Base-by-base conservation (phyloP, 1,284 basidiomycete genomes). In the Phellopilus nigrolimitatus region DNA sequence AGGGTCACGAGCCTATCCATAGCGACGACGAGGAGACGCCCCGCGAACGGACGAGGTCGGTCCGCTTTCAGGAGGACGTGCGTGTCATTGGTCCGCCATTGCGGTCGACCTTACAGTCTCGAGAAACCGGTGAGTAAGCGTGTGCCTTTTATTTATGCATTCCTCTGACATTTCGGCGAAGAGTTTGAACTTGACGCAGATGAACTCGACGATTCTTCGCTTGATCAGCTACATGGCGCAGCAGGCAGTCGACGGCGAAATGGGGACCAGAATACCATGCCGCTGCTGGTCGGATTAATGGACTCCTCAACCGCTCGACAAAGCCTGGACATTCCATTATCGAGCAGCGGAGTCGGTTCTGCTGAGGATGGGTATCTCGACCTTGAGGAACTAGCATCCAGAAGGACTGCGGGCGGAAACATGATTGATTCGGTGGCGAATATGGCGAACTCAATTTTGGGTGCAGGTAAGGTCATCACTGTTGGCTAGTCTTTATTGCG, bases 391-490 rank as follows among this genome's bases (percentile, higher is more conserved):
- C 66, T 90, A 22, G 79, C 79, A 22, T 74, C 78, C 34, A 87
- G 86, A 63, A 73, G 75, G 42, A 74, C 71, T 51, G 76, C 83
- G 2, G 91, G 91, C 21, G 91, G 92, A 24, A 84, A 85, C 0
- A 70, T 95, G 68, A 45, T 93, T 2, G 88, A 92, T 60, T 92
- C 88, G 5, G 79, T 94, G 46, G 89, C 90, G 19, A 94, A 94
- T 62, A 94, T 94, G 91, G 91, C 93, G 25, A 99, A 99, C 66
- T 95, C 92, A 4, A 98, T 99, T 47, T 73, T 99, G 21, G 95
- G 95, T 37, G 95, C 95, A 62, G 92, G 91, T 88, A 61, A 64
- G 71, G 52, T 49, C 43, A 24, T 31, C 41, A 13, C 42, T 13
- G 47, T 51, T 39, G 43, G 33, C 47, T 41, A 13, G 10, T 22